A percentile compares a stretch with the other conserved stretches of the same genome.
phyloP scores from a whole-genome alignment of 257 asterid species.

The Solanum piurae region DNA sequence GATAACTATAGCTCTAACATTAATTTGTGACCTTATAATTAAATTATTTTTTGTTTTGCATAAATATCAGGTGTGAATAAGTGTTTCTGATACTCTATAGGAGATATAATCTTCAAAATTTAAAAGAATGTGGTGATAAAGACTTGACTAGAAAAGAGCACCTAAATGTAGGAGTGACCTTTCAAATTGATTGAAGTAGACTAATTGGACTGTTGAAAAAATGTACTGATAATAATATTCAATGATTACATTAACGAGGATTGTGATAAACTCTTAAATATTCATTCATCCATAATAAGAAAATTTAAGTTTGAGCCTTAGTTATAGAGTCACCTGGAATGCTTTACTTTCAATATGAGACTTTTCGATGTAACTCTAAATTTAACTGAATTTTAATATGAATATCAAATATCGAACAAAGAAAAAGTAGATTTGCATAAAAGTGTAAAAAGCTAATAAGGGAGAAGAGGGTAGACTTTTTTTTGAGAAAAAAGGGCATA shows the following conservation, averaged over 20 bases:
- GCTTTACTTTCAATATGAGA: neutral
- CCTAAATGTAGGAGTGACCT: neutral
- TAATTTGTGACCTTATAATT: neutral
- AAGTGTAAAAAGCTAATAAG: slow-evolving; percentile 3
- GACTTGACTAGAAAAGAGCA: slow-evolving; percentile 14
- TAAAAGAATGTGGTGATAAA: neutral
- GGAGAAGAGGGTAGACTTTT: neutral
- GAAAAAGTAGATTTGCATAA: neutral
- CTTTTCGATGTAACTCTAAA: fast-evolving
- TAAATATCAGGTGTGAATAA: neutral
- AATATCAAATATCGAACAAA: neutral
- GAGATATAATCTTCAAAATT: neutral
- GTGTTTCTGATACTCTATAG: neutral
- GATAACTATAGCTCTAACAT: neutral
- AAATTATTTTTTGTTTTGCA: neutral
- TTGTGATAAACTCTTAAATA: neutral
- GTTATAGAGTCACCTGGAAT: fast-evolving
- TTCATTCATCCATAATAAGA: neutral
- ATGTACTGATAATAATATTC: neutral
- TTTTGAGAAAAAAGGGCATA: neutral
- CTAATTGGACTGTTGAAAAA: neutral
- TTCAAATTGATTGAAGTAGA: neutral
- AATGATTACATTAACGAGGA: neutral
- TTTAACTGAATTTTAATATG: neutral
- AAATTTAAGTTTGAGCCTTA: neutral